Evolutionary conservation across 306 rosid species (phyloP).

Genomic region (Castanopsis chinensis): DNA sequence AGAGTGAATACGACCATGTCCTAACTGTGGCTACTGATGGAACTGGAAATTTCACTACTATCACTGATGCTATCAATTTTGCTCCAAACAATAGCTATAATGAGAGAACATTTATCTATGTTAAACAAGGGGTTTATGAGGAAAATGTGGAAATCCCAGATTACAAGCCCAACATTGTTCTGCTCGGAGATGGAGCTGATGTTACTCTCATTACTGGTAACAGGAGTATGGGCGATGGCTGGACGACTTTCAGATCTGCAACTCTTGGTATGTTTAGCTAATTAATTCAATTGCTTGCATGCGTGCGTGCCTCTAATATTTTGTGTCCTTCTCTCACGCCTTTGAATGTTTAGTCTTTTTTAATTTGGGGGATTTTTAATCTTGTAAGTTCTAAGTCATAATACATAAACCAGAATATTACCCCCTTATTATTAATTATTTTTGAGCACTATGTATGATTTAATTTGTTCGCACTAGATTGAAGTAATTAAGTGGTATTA

Average conservation of each 20-base stretch:
- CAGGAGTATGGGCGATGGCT: slow-evolving; percentile 51
- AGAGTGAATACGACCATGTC: slow-evolving; percentile 43
- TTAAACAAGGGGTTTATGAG: slow-evolving; percentile 54
- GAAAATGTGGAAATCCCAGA: slow-evolving; percentile 76
- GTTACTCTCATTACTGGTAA: slow-evolving; percentile 54
- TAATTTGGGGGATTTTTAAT: no score
- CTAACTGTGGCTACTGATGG: slow-evolving; percentile 71
- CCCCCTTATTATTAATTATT: no score
- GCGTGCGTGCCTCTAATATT: no score
- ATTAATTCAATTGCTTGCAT: neutral
- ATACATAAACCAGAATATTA: no score
- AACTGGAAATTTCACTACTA: slow-evolving; percentile 62
- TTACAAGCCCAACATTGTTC: slow-evolving; percentile 61
- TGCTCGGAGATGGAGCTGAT: slow-evolving; percentile 77
- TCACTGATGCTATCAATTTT: slow-evolving; percentile 58
- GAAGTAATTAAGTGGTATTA: no score
- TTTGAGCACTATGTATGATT: no score
- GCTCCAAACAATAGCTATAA: slow-evolving; percentile 60
- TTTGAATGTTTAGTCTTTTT: no score
- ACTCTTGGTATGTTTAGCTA: slow-evolving; percentile 47
- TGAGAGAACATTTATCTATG: slow-evolving; percentile 55
- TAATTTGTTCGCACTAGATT: no score
- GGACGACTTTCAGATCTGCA: slow-evolving; percentile 88
- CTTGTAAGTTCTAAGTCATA: no score
- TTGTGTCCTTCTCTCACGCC: no score